Conservation (phyloP, 2,329 filamentous ascomycete species). For the Sporothrix pallida region DNA sequence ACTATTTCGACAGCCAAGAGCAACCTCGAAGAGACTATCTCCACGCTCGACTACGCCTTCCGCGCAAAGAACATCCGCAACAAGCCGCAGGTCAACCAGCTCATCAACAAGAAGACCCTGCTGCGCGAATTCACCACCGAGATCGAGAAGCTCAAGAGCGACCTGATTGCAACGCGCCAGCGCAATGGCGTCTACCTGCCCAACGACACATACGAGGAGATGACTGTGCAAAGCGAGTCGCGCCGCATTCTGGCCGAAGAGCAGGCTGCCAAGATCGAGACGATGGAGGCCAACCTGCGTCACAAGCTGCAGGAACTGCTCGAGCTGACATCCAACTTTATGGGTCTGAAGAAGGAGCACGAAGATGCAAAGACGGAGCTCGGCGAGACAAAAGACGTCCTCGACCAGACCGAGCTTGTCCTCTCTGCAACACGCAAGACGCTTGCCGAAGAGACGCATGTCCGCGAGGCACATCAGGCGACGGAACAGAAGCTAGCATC, state of each 20-base stretch:
- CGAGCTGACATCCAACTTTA: conserved; percentile 82
- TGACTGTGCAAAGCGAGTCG: conserved; percentile 91
- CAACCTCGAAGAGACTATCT: conserved; percentile 97
- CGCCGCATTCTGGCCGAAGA: conserved; percentile 90
- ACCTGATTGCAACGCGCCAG: conserved; percentile 89
- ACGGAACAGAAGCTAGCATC: conserved; percentile 79
- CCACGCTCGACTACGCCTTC: conserved; percentile 96
- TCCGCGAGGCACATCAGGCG: conserved; percentile 82
- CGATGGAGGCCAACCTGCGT: conserved; percentile 84
- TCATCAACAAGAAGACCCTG: conserved; percentile 90
- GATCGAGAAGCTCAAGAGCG: conserved; percentile 92
- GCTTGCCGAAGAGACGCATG: conserved; percentile 76
- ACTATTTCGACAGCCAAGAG: conserved; percentile 93
- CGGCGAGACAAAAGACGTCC: conserved; percentile 77
- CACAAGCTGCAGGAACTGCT: conserved; percentile 96
- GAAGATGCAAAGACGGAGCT: conserved; percentile 75
- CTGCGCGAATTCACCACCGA: conserved; percentile 88
- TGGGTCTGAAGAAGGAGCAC: conserved; percentile 86
- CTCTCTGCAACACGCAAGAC: conserved; percentile 76
- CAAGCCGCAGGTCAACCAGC: conserved; percentile 92
- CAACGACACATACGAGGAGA: conserved; percentile 85
- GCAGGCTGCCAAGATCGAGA: conserved; percentile 88
- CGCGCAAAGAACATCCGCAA: conserved; percentile 98
- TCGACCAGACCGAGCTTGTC: conserved; percentile 88
- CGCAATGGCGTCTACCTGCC: conserved; percentile 95